phyloP scores from a whole-genome alignment of 169 alveolate species.

The Plasmodium chabaudi region DNA sequence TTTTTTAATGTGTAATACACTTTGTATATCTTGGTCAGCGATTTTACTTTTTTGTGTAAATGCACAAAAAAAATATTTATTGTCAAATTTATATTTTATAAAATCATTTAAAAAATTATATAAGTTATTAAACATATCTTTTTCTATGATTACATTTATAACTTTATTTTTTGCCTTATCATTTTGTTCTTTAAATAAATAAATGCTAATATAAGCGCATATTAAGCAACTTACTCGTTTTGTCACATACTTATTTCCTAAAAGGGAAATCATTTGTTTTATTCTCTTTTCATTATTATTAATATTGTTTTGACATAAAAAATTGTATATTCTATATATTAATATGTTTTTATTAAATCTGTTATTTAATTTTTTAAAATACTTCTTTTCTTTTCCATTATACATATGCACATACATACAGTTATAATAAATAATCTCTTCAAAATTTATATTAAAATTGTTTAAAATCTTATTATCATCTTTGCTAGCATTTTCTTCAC shows the following conservation, averaged over 20 bases:
- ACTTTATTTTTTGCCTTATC: conserved; percentile 27
- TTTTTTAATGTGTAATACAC: conserved; percentile 11
- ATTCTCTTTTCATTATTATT: neutral
- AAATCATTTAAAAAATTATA: conserved; percentile 31
- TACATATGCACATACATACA: conserved; percentile 1
- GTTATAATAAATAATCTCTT: conserved; percentile 44
- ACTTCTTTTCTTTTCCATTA: conserved; percentile 14
- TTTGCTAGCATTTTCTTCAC: neutral
- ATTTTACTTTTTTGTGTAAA: conserved; percentile 10
- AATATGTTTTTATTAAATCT: conserved; percentile 4
- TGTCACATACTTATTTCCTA: conserved; percentile 5
- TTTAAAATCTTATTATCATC: conserved; percentile 6
- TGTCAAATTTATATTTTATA: conserved; percentile 20
- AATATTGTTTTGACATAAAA: conserved; percentile 15
- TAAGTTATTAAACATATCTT: conserved; percentile 30
- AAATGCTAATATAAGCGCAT: conserved; percentile 54
- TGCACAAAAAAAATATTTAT: conserved; percentile 19
- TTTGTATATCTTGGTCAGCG: conserved; percentile 17
- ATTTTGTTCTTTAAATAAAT: conserved; percentile 10
- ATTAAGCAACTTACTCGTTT: conserved; percentile 33
- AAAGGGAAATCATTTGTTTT: conserved; percentile 6
- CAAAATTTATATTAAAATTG: conserved; percentile 7
- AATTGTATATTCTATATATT: conserved; percentile 16
- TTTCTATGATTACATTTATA: conserved; percentile 8
- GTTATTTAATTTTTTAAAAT: conserved; percentile 27